Evolutionary conservation across 257 asterid species (phyloP).

Genomic region (Rhazya stricta): DNA sequence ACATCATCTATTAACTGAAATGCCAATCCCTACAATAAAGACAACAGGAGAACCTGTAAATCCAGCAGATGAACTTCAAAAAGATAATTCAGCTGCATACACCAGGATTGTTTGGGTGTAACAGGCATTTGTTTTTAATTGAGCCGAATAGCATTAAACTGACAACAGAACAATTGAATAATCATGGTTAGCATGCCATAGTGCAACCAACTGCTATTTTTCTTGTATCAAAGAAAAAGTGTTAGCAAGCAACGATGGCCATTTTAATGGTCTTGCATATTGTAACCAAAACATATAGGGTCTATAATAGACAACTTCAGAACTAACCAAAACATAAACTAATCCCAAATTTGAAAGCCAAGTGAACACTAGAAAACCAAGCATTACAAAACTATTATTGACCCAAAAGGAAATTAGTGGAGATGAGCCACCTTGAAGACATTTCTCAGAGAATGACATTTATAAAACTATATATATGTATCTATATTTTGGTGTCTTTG

Average conservation of each 20-base stretch:
- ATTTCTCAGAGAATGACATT: not conserved
- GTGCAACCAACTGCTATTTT: not conserved
- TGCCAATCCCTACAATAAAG: conserved; percentile 74
- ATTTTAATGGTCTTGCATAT: not conserved
- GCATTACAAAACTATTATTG: too few species aligned
- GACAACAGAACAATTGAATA: not conserved
- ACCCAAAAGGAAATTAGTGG: not conserved
- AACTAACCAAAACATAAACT: not conserved
- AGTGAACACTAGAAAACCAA: not conserved
- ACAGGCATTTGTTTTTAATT: not conserved
- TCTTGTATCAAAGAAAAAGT: not conserved
- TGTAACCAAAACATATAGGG: not conserved
- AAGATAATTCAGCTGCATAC: not conserved
- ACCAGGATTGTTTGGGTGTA: not conserved
- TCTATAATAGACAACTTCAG: not conserved
- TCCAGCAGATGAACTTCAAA: not conserved
- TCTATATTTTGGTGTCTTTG: not conserved
- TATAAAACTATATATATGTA: not conserved
- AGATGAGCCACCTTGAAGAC: not conserved
- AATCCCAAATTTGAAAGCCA: not conserved
- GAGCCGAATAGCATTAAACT: not conserved
- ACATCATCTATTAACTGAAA: conserved; percentile 90
- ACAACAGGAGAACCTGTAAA: conserved; percentile 5
- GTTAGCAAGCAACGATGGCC: not conserved
- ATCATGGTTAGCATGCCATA: not conserved